phyloP scores from a whole-genome alignment of 306 rosid genomes.

The Lathyrus sativus region DNA sequence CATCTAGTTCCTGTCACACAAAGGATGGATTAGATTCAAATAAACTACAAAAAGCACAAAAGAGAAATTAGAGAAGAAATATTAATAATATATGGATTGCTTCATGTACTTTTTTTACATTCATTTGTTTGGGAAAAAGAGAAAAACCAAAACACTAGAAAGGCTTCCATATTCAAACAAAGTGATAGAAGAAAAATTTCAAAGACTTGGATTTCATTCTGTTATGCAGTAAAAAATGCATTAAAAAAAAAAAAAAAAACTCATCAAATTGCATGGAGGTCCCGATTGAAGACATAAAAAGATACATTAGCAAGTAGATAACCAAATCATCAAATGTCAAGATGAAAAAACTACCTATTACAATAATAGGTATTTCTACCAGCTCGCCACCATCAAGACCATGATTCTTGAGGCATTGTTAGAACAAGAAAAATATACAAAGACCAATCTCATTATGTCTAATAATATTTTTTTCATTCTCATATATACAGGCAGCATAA shows the following conservation, averaged over 20 bases:
- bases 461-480: background rate
- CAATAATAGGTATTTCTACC: conserved; percentile 8
- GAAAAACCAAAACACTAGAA: background rate
- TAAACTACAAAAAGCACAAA: conserved; percentile 11
- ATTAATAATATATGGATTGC: background rate
- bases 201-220: background rate
- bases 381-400: conserved; percentile 10
- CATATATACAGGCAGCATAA: background rate
- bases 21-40: conserved; percentile 6
- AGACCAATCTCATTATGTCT: conserved; percentile 17
- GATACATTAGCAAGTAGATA: conserved; percentile 1
- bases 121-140: background rate
- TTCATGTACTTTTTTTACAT: background rate
- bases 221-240: background rate
- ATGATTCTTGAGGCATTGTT: background rate
- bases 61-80: conserved; percentile 1
- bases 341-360: conserved; percentile 6
- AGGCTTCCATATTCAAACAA: background rate
- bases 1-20: conserved; percentile 63
- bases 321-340: conserved; percentile 6
- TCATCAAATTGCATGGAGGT: too few relatives aligned
- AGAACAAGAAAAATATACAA: conserved; percentile 27
- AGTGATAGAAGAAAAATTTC: background rate
- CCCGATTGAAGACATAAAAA: background rate
- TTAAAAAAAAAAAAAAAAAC: background rate